Conservation (phyloP, 169 alveolate genomes). For the Perkinsus marinus region DNA sequence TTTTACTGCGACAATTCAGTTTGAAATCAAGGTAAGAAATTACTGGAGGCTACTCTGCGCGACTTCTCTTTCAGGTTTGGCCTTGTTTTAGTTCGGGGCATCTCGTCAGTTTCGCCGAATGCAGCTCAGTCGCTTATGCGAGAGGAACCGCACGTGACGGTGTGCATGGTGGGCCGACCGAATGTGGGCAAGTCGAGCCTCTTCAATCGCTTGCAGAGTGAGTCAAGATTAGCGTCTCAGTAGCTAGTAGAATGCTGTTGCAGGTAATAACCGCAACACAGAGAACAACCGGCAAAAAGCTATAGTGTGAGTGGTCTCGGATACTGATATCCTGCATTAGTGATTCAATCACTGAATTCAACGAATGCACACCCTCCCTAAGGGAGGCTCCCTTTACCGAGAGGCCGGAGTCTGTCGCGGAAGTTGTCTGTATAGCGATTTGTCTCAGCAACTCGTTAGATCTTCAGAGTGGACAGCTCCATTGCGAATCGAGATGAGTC, state of each 20-base stretch:
- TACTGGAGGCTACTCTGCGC: not conserved
- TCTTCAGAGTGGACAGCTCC: no score
- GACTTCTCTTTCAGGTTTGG: not conserved
- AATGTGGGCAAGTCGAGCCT: constrained; percentile 51
- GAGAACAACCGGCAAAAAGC: not conserved
- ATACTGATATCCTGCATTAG: no score
- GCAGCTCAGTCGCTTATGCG: not conserved
- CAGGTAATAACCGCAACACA: not conserved
- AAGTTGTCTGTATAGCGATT: no score
- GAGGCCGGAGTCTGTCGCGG: no score
- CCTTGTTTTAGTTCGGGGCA: not conserved
- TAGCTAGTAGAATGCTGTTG: not conserved
- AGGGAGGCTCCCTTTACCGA: no score
- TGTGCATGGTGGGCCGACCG: constrained; percentile 33
- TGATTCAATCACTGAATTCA: no score
- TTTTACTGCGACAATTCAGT: no score
- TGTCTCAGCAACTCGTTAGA: no score
- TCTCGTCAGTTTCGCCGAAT: not conserved
- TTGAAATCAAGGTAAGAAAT: not conserved
- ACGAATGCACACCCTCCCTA: no score
- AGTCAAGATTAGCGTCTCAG: not conserved
- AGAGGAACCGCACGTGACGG: not conserved
- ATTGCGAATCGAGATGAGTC: no score
- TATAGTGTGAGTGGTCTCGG: not conserved
- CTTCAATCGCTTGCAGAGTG: constrained; percentile 35